A percentile compares a stretch with the other conserved stretches of the same genome.
These are phyloP conservation scores for Globisporangium lucens DNA, from an alignment of 352 stramenopile genomes.

Conservation along the genomic window DNA sequence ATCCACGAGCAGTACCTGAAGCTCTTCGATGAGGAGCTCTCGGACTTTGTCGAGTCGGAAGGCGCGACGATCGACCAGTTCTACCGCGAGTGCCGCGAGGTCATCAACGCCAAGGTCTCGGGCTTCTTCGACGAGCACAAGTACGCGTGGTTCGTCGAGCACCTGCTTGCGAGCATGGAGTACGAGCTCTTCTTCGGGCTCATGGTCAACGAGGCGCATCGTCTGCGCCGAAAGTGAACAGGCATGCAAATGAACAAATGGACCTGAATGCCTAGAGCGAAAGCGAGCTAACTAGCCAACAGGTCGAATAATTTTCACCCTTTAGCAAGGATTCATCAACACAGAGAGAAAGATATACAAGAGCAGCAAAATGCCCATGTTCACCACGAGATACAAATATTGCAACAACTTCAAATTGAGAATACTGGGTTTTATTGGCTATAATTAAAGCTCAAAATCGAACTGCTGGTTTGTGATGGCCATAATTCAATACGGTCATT, in stretches of 20 bases:
- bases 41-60: conserved; percentile 71
- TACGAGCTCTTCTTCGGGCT: conserved; percentile 81
- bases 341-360: neutral
- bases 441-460: neutral
- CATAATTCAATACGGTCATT: neutral
- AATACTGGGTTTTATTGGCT: too few relatives aligned
- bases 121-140: conserved; percentile 68
- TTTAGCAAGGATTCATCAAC: neutral
- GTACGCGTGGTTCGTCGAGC: conserved; percentile 76
- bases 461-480: conserved; percentile 1
- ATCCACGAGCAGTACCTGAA: conserved; percentile 72
- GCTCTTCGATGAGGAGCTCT: conserved; percentile 71
- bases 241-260: neutral
- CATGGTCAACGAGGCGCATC: conserved; percentile 75
- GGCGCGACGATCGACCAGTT: conserved; percentile 63
- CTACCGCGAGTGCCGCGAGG: conserved; percentile 60
- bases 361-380: neutral
- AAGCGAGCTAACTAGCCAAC: neutral
- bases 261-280: neutral
- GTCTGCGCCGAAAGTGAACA: conserved; percentile 54
- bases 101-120: conserved; percentile 56
- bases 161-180: conserved; percentile 75
- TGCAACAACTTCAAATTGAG: neutral
- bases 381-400: neutral
- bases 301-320: neutral